A percentile compares a stretch with the other conserved stretches of the same genome.
These are phyloP conservation scores for Starmera amethionina DNA, from an alignment of 805 yeast species.

Conservation along the genomic window DNA sequence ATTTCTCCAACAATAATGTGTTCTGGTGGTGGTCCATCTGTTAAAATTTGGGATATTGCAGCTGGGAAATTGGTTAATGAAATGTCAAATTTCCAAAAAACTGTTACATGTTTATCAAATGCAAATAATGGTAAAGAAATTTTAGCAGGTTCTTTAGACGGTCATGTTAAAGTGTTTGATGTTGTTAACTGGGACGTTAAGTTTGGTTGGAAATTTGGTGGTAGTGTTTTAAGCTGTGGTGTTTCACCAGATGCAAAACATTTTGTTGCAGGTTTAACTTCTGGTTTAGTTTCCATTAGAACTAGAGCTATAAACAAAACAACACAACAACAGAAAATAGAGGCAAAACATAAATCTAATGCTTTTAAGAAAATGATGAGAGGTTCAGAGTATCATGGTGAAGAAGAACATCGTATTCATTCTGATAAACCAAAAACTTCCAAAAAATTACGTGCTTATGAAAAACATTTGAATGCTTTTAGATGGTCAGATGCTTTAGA, in stretches of 20 bases:
- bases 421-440: constrained; percentile 42
- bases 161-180: constrained; percentile 94
- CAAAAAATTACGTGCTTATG: constrained; percentile 73
- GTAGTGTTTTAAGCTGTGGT: constrained; percentile 84
- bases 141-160: constrained; percentile 91
- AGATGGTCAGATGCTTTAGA: constrained; percentile 92
- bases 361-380: constrained; percentile 76
- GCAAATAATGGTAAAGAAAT: constrained; percentile 66
- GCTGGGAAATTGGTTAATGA: constrained; percentile 64
- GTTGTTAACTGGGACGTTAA: constrained; percentile 74
- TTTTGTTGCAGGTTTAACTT: constrained; percentile 83
- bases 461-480: constrained; percentile 75
- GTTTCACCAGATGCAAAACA: constrained; percentile 83
- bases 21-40: constrained; percentile 71
- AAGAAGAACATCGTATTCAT: constrained; percentile 66
- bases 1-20: constrained; percentile 60
- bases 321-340: constrained; percentile 43
- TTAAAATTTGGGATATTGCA: constrained; percentile 87
- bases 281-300: constrained; percentile 82
- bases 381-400: constrained; percentile 88
- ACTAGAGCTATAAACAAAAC: constrained; percentile 52
- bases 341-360: constrained; percentile 41
- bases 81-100: constrained; percentile 82
- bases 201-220: constrained; percentile 96
- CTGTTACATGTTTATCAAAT: constrained; percentile 75